Conservation (phyloP, 768 basidiomycete genomes). For the Trametes maxima region DNA sequence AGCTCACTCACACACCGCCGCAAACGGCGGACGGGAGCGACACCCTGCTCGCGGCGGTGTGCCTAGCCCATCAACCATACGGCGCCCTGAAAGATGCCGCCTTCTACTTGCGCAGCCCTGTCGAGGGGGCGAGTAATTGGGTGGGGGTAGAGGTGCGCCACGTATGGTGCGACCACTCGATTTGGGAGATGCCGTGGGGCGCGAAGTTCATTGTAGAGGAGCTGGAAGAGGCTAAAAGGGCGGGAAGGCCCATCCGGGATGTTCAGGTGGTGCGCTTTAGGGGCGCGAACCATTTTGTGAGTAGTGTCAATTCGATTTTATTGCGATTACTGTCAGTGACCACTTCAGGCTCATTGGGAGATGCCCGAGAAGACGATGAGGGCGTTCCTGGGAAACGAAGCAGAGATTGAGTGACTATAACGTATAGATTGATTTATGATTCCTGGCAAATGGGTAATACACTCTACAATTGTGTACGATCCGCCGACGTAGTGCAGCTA, state of each 20-base stretch:
- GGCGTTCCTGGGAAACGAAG: conserved; percentile 1
- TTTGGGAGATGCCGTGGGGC: conserved; percentile 16
- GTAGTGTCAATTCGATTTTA: not conserved
- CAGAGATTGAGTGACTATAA: not conserved
- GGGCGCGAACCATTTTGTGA: conserved; percentile 18
- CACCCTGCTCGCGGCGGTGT: not conserved
- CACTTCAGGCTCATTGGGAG: conserved; percentile 1
- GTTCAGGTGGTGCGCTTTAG: not conserved
- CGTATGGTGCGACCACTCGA: not conserved
- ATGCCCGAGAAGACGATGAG: conserved; percentile 5
- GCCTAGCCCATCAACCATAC: not conserved
- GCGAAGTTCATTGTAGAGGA: not conserved
- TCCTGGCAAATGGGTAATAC: no score
- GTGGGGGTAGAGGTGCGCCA: not conserved
- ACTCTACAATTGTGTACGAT: no score
- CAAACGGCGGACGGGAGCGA: not conserved
- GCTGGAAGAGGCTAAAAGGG: conserved; percentile 8
- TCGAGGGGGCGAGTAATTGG: not conserved
- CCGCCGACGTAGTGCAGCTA: no score
- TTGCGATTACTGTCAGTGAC: not conserved
- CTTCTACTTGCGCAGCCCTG: not conserved
- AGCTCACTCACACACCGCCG: not conserved
- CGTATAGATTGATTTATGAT: no score
- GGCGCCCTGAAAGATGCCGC: not conserved
- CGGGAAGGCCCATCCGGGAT: not conserved